Evolutionary conservation across 345 rosid species (phyloP).

Genomic region (Clausena lansium): DNA sequence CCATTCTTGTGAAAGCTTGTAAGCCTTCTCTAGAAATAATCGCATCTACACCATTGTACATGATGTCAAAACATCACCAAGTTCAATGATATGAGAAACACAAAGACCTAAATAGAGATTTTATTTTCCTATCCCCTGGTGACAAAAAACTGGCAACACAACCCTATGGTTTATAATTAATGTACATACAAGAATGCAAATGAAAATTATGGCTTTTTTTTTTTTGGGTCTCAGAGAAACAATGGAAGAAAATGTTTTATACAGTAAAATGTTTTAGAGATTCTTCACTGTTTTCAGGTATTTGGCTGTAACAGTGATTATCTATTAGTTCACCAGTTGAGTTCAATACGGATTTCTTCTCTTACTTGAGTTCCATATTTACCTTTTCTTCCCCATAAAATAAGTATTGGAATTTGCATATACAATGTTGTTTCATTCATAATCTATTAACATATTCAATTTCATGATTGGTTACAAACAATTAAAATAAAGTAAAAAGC

Average conservation of each 20-base stretch:
- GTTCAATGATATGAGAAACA: neutral
- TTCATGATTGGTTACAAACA: neutral
- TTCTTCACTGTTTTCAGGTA: neutral
- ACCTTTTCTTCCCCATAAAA: neutral
- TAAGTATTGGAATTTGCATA: neutral
- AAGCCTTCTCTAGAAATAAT: slow-evolving; percentile 71
- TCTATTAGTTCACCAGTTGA: neutral
- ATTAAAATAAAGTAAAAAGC: neutral
- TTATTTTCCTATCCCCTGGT: neutral
- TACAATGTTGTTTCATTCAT: neutral
- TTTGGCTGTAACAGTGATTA: neutral
- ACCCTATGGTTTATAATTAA: neutral
- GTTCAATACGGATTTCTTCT: neutral
- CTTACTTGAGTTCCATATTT: neutral
- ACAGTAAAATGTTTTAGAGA: neutral
- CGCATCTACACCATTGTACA: slow-evolving; percentile 49
- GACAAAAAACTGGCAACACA: neutral
- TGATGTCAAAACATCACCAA: slow-evolving; percentile 2
- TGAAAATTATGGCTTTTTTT: neutral
- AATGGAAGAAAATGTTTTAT: neutral
- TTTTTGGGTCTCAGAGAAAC: neutral
- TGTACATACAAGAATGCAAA: neutral
- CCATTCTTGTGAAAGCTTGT: slow-evolving; percentile 75
- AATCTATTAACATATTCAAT: too few species aligned
- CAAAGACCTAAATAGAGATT: neutral